These are phyloP conservation scores for Castanea sativa DNA, from an alignment of 306 rosid species.

Conservation along the genomic window DNA sequence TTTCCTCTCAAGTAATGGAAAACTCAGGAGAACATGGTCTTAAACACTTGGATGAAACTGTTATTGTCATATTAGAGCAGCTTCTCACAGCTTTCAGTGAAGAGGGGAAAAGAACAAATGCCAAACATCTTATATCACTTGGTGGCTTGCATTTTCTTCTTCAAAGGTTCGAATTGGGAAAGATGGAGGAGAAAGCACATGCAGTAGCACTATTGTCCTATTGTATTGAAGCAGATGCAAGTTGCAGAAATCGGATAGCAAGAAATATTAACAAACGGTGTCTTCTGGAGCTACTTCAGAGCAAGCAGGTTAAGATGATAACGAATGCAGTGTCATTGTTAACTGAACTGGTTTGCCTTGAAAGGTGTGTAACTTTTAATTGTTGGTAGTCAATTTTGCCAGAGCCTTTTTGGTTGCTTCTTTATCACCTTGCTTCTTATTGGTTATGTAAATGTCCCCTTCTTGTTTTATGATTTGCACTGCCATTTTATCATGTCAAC, in stretches of 20 bases:
- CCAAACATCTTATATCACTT: conserved; percentile 44
- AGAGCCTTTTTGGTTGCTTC: not conserved
- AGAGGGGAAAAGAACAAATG: conserved; percentile 49
- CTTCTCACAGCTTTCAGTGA: conserved; percentile 45
- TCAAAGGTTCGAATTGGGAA: conserved; percentile 53
- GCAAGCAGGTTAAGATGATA: conserved; percentile 46
- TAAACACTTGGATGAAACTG: conserved; percentile 34
- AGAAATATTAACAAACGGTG: conserved; percentile 43
- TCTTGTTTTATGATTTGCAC: no score
- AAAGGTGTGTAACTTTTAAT: conserved; percentile 39
- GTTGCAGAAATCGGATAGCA: conserved; percentile 54
- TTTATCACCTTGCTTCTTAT: no score
- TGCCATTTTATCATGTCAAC: no score
- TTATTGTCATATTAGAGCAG: conserved; percentile 45
- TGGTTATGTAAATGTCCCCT: no score
- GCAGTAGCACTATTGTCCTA: conserved; percentile 38
- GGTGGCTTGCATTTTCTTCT: conserved; percentile 61
- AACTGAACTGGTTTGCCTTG: conserved; percentile 51
- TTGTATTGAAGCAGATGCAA: conserved; percentile 54
- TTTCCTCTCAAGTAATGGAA: conserved; percentile 40
- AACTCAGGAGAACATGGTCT: conserved; percentile 25
- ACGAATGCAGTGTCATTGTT: conserved; percentile 50
- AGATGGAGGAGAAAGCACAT: conserved; percentile 52
- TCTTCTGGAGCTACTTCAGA: conserved; percentile 57
- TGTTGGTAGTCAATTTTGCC: not conserved